Evolutionary conservation across 1,284 basidiomycete genomes (phyloP).

Genomic region (Ustilago lituana): DNA sequence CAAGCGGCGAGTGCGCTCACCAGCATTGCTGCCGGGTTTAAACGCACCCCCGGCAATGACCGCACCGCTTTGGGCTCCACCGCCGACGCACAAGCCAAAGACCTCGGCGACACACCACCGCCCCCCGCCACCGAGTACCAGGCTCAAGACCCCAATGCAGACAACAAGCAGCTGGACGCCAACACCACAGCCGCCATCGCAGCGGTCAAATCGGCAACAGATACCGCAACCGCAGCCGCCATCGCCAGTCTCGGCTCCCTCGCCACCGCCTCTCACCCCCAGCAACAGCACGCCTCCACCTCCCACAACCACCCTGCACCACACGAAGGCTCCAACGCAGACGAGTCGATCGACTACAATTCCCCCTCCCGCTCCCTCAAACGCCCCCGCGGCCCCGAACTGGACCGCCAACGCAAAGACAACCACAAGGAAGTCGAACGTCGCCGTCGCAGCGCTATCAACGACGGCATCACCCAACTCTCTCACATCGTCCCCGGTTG

Average conservation of each 20-base stretch:
- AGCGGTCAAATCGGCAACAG: constrained; percentile 42
- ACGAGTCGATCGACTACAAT: constrained; percentile 23
- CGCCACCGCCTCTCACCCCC: constrained; percentile 32
- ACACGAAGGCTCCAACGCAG: constrained; percentile 11
- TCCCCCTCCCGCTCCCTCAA: constrained; percentile 26
- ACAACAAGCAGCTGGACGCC: constrained; percentile 19
- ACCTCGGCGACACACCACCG: constrained; percentile 37
- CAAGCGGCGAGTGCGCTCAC: constrained; percentile 61
- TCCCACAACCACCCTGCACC: constrained; percentile 2
- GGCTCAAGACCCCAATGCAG: not conserved
- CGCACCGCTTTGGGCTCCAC: constrained; percentile 1
- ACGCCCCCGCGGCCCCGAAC: constrained; percentile 51
- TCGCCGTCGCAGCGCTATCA: constrained; percentile 89
- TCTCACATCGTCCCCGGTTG: constrained; percentile 83
- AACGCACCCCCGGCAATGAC: constrained; percentile 37
- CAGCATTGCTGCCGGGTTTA: constrained; percentile 56
- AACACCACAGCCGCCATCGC: constrained; percentile 22
- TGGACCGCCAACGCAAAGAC: constrained; percentile 62
- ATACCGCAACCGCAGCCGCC: constrained; percentile 56
- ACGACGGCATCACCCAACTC: constrained; percentile 92
- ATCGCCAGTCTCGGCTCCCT: constrained; percentile 58
- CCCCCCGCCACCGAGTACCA: constrained; percentile 39
- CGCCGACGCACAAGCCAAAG: constrained; percentile 4
- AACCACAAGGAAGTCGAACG: constrained; percentile 90
- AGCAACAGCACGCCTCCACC: constrained; percentile 18